Percentiles rank a stretch among this genome's conserved stretches.
Conservation (phyloP, 441 rosid species). For the Populus tomentosa region DNA sequence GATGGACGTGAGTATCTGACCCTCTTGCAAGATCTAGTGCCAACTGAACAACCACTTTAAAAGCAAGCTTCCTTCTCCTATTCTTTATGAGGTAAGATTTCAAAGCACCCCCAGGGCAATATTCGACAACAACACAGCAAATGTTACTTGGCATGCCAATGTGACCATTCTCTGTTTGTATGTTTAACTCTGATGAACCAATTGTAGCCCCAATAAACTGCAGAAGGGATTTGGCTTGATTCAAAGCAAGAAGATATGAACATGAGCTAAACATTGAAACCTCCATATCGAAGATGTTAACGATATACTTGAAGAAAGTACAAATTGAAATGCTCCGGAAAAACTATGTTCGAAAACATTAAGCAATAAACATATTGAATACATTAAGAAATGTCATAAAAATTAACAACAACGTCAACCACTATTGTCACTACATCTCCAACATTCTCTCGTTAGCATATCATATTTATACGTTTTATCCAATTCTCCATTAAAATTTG, state of each 20-base stretch:
- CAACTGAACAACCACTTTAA: conserved; percentile 79
- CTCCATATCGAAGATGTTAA: not conserved
- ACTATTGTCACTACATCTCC: too few species aligned
- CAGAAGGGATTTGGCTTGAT: conserved; percentile 1
- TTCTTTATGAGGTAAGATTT: conserved; percentile 80
- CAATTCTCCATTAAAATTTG: too few species aligned
- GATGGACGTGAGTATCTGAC: conserved; percentile 33
- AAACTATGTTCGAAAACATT: not conserved
- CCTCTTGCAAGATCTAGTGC: conserved; percentile 97
- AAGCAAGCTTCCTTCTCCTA: conserved; percentile 82
- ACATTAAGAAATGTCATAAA: too few species aligned
- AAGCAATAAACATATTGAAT: too few species aligned
- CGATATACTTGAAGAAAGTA: not conserved
- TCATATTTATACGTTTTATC: too few species aligned
- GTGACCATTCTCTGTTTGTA: conserved; percentile 77
- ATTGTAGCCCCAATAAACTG: conserved; percentile 94
- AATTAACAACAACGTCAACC: too few species aligned
- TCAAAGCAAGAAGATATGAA: not conserved
- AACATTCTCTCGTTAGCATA: too few species aligned
- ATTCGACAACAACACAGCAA: conserved; percentile 91
- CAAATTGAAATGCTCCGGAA: not conserved
- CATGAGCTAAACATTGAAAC: too few species aligned
- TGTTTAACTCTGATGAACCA: conserved; percentile 69
- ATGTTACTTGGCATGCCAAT: conserved; percentile 70
- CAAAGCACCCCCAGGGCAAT: conserved; percentile 82